Evolutionary conservation across 2,329 filamentous ascomycete genomes (phyloP).

Genomic region (Paracoccidioides lutzii): DNA sequence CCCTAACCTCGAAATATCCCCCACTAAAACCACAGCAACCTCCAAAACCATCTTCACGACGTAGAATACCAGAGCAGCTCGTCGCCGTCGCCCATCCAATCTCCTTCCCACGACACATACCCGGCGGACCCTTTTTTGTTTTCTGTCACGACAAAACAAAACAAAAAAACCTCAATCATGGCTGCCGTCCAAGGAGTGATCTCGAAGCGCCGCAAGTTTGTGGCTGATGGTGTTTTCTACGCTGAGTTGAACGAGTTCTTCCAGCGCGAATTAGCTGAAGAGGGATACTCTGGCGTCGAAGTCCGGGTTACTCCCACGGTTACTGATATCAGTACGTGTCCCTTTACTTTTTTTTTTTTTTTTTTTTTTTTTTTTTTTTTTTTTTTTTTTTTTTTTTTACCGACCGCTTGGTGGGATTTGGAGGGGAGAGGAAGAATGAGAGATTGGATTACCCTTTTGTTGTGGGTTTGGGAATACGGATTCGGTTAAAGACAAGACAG

Average conservation of each 20-base stretch:
- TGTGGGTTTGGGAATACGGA: background rate
- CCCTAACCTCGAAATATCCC: slow-evolving; percentile 30
- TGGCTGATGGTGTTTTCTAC: slow-evolving; percentile 99
- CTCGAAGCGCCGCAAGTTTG: slow-evolving; percentile 55
- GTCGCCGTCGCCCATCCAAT: slow-evolving; percentile 5
- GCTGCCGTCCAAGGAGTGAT: slow-evolving; percentile 40
- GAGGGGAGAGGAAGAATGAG: slow-evolving; percentile 1
- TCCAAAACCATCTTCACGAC: slow-evolving; percentile 10
- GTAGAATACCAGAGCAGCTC: background rate
- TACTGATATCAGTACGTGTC: slow-evolving; percentile 76
- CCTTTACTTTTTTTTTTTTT: slow-evolving; percentile 8
- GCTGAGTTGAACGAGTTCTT: slow-evolving; percentile 99
- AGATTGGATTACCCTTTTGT: slow-evolving; percentile 7
- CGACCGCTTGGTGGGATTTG: slow-evolving; percentile 1
- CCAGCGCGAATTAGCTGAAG: slow-evolving; percentile 99
- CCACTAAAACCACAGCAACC: slow-evolving; percentile 22
- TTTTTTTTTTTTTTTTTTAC: slow-evolving; percentile 5
- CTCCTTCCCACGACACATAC: background rate
- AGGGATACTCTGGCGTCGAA: slow-evolving; percentile 99
- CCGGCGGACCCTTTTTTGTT: slow-evolving; percentile 12
- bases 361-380: slow-evolving; percentile 1
- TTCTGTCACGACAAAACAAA: slow-evolving; percentile 16
- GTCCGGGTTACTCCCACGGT: slow-evolving; percentile 99
- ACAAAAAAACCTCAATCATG: slow-evolving; percentile 33
- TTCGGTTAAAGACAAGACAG: too few relatives aligned